Percentiles rank a stretch among this genome's conserved stretches.
phyloP scores from a whole-genome alignment of 2,329 filamentous ascomycete genomes.

The Fusarium camptoceras region DNA sequence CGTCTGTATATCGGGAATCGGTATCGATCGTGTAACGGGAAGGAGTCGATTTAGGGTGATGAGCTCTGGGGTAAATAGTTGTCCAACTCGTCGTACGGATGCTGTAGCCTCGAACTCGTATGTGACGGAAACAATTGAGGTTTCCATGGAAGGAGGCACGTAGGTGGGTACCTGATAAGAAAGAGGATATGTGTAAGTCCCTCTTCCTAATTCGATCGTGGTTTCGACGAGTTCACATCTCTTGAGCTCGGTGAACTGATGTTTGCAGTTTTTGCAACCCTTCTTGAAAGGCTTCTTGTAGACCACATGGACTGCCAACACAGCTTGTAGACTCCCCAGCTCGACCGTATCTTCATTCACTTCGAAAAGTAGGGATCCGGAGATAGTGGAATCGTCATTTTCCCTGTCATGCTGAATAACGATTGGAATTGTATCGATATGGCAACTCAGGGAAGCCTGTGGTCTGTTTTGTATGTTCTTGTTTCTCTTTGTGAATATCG shows the following conservation, averaged over 20 bases:
- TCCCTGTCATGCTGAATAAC: constrained; percentile 10
- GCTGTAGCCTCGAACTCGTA: constrained; percentile 81
- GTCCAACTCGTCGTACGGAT: constrained; percentile 65
- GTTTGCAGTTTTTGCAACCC: constrained; percentile 32
- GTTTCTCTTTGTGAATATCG: not conserved
- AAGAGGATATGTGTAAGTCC: constrained; percentile 74
- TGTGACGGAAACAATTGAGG: constrained; percentile 75
- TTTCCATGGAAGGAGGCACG: constrained; percentile 82
- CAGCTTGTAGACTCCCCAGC: constrained; percentile 18
- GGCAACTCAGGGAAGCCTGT: constrained; percentile 13
- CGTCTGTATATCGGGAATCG: constrained; percentile 77
- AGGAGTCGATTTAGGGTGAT: constrained; percentile 75
- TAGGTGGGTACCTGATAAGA: constrained; percentile 86
- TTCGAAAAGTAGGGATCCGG: constrained; percentile 3
- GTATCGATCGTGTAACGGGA: constrained; percentile 80
- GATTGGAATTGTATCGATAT: constrained; percentile 9
- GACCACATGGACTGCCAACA: not conserved
- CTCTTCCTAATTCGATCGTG: not conserved
- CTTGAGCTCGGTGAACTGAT: constrained; percentile 28
- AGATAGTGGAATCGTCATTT: constrained; percentile 5
- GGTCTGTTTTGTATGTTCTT: not conserved
- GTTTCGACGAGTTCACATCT: constrained; percentile 25
- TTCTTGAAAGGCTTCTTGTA: constrained; percentile 35
- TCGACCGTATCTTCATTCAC: constrained; percentile 3
- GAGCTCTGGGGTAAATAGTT: constrained; percentile 51